Percentiles rank a stretch among this genome's conserved stretches.
Evolutionary conservation across 257 asterid species (phyloP).

Genomic region (Coffea eugenioides): DNA sequence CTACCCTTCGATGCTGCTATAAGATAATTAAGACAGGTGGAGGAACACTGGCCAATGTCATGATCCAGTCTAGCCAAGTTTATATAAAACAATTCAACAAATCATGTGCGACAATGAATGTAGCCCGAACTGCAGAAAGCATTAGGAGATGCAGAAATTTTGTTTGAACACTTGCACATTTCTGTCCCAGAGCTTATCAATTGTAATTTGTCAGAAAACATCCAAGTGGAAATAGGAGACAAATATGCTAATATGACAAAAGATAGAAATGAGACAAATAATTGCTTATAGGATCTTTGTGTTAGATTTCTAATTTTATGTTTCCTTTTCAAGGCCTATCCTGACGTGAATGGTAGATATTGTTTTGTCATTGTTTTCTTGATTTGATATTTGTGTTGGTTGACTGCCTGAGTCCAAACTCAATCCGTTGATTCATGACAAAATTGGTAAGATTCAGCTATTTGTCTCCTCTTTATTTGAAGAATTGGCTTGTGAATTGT

Average conservation of each 20-base stretch:
- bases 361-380: not conserved
- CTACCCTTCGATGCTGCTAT: too few relatives aligned
- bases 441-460: not conserved
- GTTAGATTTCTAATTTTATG: not conserved
- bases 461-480: not conserved
- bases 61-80: not conserved
- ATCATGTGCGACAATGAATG: not conserved
- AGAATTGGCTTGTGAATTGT: not conserved
- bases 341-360: not conserved
- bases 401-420: not conserved
- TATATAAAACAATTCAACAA: not conserved
- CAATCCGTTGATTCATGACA: not conserved
- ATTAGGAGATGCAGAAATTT: too few relatives aligned
- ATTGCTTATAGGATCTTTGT: too few relatives aligned
- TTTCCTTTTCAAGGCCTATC: not conserved
- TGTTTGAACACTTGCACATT: too few relatives aligned
- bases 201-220: too few relatives aligned
- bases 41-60: not conserved
- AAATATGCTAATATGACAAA: too few relatives aligned
- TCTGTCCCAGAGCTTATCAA: too few relatives aligned
- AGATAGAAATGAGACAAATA: too few relatives aligned
- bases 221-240: too few relatives aligned
- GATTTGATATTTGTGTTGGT: not conserved
- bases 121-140: not conserved
- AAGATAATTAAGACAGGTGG: not conserved